A percentile compares a stretch with the other conserved stretches of the same genome.
These are phyloP conservation scores for Cornus controversa DNA, from an alignment of 148 eudicot species.

Conservation along the genomic window DNA sequence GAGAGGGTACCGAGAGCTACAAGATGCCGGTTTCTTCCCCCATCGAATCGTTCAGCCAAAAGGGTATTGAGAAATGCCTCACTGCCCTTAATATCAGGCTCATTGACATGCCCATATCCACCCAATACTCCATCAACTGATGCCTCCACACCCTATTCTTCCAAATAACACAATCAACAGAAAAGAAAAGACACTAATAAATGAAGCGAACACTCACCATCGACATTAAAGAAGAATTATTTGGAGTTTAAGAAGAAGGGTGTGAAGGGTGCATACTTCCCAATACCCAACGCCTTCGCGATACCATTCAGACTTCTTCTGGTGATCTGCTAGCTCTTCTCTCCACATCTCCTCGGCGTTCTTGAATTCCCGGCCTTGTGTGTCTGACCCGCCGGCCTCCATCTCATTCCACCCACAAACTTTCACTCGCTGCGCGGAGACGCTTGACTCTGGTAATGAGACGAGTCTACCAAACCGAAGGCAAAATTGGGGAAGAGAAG, in stretches of 20 bases:
- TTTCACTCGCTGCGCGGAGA: not conserved
- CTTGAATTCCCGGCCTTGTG: slow-evolving; percentile 65
- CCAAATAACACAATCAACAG: slow-evolving; percentile 11
- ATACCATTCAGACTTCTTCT: slow-evolving; percentile 71
- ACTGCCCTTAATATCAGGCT: slow-evolving; percentile 71
- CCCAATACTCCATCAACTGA: slow-evolving; percentile 91
- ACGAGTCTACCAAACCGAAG: too few species aligned
- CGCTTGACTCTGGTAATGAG: too few species aligned
- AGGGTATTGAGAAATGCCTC: slow-evolving; percentile 67
- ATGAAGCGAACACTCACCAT: not conserved
- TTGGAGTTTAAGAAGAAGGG: not conserved
- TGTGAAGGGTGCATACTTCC: slow-evolving; percentile 45
- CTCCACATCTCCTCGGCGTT: slow-evolving; percentile 92
- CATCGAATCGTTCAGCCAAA: slow-evolving; percentile 42
- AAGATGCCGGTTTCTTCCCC: slow-evolving; percentile 45
- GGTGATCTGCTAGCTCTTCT: slow-evolving; percentile 68
- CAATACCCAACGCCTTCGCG: slow-evolving; percentile 74
- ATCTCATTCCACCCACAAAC: slow-evolving; percentile 22
- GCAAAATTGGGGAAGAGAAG: too few species aligned
- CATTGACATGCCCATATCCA: slow-evolving; percentile 75
- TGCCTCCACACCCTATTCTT: slow-evolving; percentile 78
- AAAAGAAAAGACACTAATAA: too few species aligned
- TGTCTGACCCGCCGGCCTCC: slow-evolving; percentile 69
- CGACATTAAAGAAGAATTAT: not conserved
- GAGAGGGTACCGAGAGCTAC: slow-evolving; percentile 69